Evolutionary conservation across 2,329 filamentous ascomycete genomes (phyloP).

Genomic region (Stachybotrys elegans): DNA sequence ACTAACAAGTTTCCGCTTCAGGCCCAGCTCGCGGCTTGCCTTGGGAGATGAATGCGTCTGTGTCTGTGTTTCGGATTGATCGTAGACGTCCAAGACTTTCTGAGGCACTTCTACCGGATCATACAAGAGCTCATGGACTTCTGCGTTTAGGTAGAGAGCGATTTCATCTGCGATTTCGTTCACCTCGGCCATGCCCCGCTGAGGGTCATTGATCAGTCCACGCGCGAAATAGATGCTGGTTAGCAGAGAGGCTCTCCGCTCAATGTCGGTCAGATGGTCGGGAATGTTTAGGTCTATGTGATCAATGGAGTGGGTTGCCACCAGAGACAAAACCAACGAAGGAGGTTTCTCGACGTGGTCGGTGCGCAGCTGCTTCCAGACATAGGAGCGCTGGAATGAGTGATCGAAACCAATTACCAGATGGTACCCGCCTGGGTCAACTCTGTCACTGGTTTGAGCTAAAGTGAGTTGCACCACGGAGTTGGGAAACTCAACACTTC

Average conservation of each 20-base stretch:
- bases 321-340: conserved; percentile 44
- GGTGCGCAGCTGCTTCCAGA: conserved; percentile 15
- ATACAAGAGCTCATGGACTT: conserved; percentile 35
- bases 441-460: conserved; percentile 32
- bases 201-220: conserved; percentile 34
- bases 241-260: conserved; percentile 42
- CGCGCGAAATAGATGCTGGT: conserved; percentile 30
- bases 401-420: conserved; percentile 51
- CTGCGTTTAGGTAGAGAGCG: conserved; percentile 35
- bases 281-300: conserved; percentile 46
- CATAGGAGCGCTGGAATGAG: conserved; percentile 35
- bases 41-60: conserved; percentile 18
- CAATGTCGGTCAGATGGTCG: conserved; percentile 27
- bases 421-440: conserved; percentile 37
- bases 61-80: conserved; percentile 29
- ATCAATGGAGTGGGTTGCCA: conserved; percentile 48
- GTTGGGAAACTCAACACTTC: conserved; percentile 18
- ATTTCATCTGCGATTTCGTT: conserved; percentile 44
- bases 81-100: conserved; percentile 43
- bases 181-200: conserved; percentile 34
- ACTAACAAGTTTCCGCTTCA: conserved; percentile 47
- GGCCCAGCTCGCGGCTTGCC: conserved; percentile 19
- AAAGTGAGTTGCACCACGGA: conserved; percentile 37
- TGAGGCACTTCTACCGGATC: conserved; percentile 42
- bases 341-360: conserved; percentile 17